These are phyloP conservation scores for Leccinum disarticulatum DNA, from an alignment of 768 basidiomycete species.

Conservation along the genomic window DNA sequence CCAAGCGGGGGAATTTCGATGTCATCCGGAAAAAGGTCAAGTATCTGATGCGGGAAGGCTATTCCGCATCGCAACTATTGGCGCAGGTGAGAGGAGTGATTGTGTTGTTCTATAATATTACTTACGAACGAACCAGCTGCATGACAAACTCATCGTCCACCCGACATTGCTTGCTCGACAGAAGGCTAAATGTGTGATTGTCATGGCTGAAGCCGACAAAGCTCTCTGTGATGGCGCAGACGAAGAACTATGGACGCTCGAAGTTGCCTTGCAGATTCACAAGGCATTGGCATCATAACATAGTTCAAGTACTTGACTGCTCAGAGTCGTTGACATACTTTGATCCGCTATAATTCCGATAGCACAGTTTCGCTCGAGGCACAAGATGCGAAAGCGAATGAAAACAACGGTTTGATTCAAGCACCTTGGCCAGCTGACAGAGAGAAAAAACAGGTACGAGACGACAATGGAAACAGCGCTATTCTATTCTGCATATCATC, in stretches of 20 bases:
- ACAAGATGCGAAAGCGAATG: slow-evolving; percentile 5
- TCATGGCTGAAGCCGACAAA: slow-evolving; percentile 94
- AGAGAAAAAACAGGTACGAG: slow-evolving; percentile 16
- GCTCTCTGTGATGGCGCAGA: slow-evolving; percentile 95
- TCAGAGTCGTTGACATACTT: background rate
- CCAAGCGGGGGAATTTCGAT: slow-evolving; percentile 48
- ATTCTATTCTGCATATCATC: slow-evolving; percentile 18
- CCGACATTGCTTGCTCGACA: slow-evolving; percentile 76
- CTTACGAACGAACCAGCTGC: slow-evolving; percentile 54
- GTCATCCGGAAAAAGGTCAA: slow-evolving; percentile 71
- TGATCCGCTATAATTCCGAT: background rate
- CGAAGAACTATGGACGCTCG: slow-evolving; percentile 93
- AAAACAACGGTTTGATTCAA: slow-evolving; percentile 12
- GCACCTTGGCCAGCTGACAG: slow-evolving; percentile 14
- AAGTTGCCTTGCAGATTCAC: slow-evolving; percentile 78
- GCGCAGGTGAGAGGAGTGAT: slow-evolving; percentile 62
- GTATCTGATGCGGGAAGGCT: slow-evolving; percentile 81
- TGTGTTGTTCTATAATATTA: slow-evolving; percentile 4
- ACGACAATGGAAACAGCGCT: slow-evolving; percentile 12
- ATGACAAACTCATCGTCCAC: slow-evolving; percentile 85
- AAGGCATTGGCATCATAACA: slow-evolving; percentile 47
- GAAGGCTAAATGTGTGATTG: slow-evolving; percentile 78
- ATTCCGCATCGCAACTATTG: slow-evolving; percentile 86
- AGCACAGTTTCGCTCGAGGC: background rate
- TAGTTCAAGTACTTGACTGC: background rate